These are phyloP conservation scores for Entomortierella chlamydospora DNA, from an alignment of 192 early-diverging fungal genomes.

Conservation along the genomic window DNA sequence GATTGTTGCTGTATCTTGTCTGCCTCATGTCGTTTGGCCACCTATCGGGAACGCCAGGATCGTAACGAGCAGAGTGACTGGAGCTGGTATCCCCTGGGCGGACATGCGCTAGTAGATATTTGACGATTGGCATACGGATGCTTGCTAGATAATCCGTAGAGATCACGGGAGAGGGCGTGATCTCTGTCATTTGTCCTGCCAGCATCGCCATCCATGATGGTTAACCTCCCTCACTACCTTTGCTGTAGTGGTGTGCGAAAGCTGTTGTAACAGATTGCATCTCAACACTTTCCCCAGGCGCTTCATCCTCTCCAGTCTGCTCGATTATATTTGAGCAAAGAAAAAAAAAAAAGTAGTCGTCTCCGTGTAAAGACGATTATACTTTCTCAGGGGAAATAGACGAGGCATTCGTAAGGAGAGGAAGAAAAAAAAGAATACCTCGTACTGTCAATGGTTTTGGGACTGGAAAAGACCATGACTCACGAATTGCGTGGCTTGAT, in stretches of 20 bases:
- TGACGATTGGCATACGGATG: no score
- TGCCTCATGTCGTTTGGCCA: not conserved
- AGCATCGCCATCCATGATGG: no score
- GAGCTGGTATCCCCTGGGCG: no score
- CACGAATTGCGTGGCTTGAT: not conserved
- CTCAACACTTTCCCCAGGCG: not conserved
- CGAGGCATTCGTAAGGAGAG: not conserved
- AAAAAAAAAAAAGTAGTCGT: not conserved
- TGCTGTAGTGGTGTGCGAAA: no score
- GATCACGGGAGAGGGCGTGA: no score
- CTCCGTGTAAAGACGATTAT: not conserved
- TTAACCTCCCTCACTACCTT: no score
- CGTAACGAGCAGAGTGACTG: not conserved
- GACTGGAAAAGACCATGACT: not conserved
- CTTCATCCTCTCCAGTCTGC: not conserved
- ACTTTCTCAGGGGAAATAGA: not conserved
- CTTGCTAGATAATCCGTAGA: no score
- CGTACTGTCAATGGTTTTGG: not conserved
- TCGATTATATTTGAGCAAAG: not conserved
- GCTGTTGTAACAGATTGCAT: not conserved
- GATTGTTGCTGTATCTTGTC: not conserved
- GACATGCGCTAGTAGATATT: no score
- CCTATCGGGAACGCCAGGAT: not conserved
- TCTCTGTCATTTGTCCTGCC: no score
- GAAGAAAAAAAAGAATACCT: not conserved